These are phyloP conservation scores for Aureobasidium sp. DNA, from an alignment of 2,329 filamentous ascomycete species.

Conservation along the genomic window DNA sequence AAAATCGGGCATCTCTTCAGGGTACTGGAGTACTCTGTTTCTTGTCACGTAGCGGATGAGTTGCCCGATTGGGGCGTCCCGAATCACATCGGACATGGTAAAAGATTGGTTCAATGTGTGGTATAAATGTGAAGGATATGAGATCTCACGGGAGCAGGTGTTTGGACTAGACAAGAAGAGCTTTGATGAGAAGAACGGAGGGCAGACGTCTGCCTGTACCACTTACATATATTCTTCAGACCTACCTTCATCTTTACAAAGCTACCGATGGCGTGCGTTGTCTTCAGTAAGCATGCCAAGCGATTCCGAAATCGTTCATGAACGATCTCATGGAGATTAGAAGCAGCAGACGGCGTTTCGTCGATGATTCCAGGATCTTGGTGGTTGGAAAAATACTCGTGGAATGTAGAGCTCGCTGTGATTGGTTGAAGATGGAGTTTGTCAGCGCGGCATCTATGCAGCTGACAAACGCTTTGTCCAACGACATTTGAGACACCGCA, in stretches of 20 bases:
- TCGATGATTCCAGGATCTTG: not conserved
- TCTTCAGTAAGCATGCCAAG: constrained; percentile 10
- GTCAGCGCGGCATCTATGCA: not conserved
- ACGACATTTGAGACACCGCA: not conserved
- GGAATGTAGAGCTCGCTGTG: not conserved
- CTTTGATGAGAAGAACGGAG: not conserved
- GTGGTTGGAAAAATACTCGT: not conserved
- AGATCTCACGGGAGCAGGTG: not conserved
- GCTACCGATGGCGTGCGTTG: constrained; percentile 2
- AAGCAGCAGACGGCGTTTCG: not conserved
- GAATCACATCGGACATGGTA: constrained; percentile 30
- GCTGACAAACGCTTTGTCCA: constrained; percentile 9
- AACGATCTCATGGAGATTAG: not conserved
- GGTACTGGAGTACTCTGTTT: constrained; percentile 38
- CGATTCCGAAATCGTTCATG: not conserved
- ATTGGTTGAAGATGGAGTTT: constrained; percentile 6
- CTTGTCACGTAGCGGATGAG: constrained; percentile 37
- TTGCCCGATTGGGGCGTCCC: constrained; percentile 43
- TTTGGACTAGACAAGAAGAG: no score
- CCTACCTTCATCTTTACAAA: not conserved
- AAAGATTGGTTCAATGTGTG: not conserved
- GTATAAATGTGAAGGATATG: not conserved
- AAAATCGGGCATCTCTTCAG: constrained; percentile 50
- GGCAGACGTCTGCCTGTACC: not conserved
- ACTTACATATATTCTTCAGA: constrained; percentile 3